phyloP scores from a whole-genome alignment of 331 rosid genomes.

The Acacia concinna region DNA sequence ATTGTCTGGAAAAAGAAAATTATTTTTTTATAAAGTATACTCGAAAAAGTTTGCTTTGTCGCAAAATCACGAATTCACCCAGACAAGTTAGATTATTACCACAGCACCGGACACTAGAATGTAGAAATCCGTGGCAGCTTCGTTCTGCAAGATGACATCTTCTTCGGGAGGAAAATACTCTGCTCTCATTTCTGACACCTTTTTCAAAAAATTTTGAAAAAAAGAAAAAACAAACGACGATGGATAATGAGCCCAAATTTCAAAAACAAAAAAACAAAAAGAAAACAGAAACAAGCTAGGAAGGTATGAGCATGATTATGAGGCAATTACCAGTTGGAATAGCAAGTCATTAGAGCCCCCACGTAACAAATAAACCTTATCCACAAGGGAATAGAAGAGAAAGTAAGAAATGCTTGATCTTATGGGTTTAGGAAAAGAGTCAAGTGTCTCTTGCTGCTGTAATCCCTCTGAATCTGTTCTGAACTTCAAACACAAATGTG shows the following conservation, averaged over 20 bases:
- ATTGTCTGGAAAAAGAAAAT: no score
- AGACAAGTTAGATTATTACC: slow-evolving; percentile 45
- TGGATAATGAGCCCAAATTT: no score
- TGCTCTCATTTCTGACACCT: slow-evolving; percentile 55
- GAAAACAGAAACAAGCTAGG: neutral
- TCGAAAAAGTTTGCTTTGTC: no score
- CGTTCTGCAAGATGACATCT: slow-evolving; percentile 90
- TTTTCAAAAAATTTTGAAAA: neutral
- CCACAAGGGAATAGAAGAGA: slow-evolving; percentile 65
- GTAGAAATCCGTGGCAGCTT: slow-evolving; percentile 95
- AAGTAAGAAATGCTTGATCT: slow-evolving; percentile 85
- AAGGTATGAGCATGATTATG: neutral
- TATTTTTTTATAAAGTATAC: no score
- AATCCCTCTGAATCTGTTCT: slow-evolving; percentile 93
- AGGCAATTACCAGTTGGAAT: slow-evolving; percentile 77
- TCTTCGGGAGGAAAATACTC: slow-evolving; percentile 85
- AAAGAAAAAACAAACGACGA: neutral
- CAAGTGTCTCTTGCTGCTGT: slow-evolving; percentile 94
- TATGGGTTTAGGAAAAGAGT: slow-evolving; percentile 94
- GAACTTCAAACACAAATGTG: slow-evolving; percentile 87
- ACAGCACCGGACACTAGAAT: slow-evolving; percentile 88
- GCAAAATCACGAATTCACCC: no score
- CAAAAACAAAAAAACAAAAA: neutral
- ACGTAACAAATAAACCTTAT: slow-evolving; percentile 66
- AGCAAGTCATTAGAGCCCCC: slow-evolving; percentile 91